Evolutionary conservation across 495 filamentous ascomycete species (phyloP), one percentile per base, ranked within the genome.

Genomic region (Annulohypoxylon maeteangense): DNA sequence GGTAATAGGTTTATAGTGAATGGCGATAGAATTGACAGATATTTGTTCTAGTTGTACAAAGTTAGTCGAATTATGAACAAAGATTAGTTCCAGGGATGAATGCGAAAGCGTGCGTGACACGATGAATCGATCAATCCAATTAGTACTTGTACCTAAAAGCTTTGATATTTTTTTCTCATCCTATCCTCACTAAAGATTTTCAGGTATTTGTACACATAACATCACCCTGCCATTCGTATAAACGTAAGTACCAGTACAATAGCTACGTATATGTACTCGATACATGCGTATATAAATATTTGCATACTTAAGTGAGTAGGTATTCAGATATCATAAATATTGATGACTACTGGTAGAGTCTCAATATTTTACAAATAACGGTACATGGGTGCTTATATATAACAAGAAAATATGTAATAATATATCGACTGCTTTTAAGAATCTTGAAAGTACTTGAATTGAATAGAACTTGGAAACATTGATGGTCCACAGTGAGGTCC

Each of bases 1-100:
- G 11, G 32, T 40, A 54, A 29, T 54, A 16, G 20, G 47, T 29
- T 48, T 10, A 48, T 56, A 25, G 16, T 38, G 7, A 40, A 51
- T 36, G 31, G 14, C 18, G 29, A 56, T 61, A 68, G 58, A 68
- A 70, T 71, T 65, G 68, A 51, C 38, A 51, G 60, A 56, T 61
- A 53, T 59, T 58, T 25, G 27, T 59, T 6, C 56, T 38, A 62
- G 69, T 67, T 64, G 59, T 67, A 72, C 59, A 67, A 42, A 42
- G 34, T 67, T 58, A 42, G 57, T 62, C 40, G 44, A 72, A 64
- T 68, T 72, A 65, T 68, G 62, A 72, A 73, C 65, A 69, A 69
- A 73, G 70, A 68, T 65, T 50, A 61, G 42, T 67, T 51, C 57
- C 57, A 73, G 70, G 70, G 70, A 73, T 73, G 65, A 73, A 69